Evolutionary conservation across 2,329 filamentous ascomycete genomes (phyloP), one percentile per base, ranked within the genome.

Genomic region (Ploettnerulaceae sp.): DNA sequence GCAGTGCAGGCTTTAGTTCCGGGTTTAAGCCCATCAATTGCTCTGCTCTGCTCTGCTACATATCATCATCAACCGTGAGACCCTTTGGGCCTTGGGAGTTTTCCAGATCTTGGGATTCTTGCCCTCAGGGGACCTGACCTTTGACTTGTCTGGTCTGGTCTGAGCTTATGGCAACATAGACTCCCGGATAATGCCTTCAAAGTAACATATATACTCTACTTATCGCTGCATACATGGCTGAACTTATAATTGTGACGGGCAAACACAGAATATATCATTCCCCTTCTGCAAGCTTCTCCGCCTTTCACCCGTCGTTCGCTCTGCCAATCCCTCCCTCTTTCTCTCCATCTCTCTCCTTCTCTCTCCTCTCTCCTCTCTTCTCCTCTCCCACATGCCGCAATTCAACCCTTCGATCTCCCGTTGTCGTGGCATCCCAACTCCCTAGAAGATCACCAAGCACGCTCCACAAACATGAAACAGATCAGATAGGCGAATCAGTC

Each of bases 401-500:
- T 28, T 12, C 25, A 7, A 7, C 25, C 25, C 25, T 28, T 28
- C 25, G 7, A 28, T 28, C 25, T 28, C 25, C 12, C 25, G 7
- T 12, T 7, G 25, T 28, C 25, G 7, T 7, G 7, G 7, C 25
- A 12, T 28, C 25, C 25, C 7, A 7, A 7, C 25, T 28, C 25
- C n/a, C n/a, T n/a, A 18, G 32, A 9, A 7, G 14, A 21, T 22
- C 33, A 36, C 24, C 33, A 33, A 22, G 20, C 20, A 26, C 15
- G 4, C 34, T 11, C 31, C 28, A 39, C 46, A 22, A 22, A 28
- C 25, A 24, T 51, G 48, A 51, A 52, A 49, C 49, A 20, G 18
- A 28, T 41, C 46, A 47, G 46, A 47, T 45, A 47, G 40, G 31
- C 44, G 40, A 50, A 49, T 39, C 28, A 34, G 42, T 34, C 34